Base-by-base conservation (phyloP, 2,329 filamentous ascomycete species). In the Aureobasidium vineae region DNA sequence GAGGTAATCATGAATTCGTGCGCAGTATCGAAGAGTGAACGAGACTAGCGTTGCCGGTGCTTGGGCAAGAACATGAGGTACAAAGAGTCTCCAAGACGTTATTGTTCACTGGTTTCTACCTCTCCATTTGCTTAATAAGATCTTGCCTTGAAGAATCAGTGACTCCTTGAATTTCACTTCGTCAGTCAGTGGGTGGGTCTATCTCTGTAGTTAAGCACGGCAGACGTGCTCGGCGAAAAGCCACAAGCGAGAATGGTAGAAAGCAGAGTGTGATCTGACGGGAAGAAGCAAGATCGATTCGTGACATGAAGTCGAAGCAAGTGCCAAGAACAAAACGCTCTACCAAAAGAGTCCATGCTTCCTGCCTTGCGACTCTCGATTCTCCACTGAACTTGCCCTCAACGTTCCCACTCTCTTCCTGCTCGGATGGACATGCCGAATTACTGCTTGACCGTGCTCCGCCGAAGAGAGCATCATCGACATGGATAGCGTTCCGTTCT, bases 331-430 rank as follows among this genome's bases (percentile, higher is more conserved):
- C 11, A 15, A 33, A 28, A 31, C 28, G 26, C 26, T 52, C 26
- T n/a, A 56, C 36, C 10, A 45, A 31, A 43, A 31, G 54, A 26
- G 54, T 59, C 54, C 38, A 43, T 59, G 54, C 54, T 59, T 59
- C 40, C 38, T 41, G 38, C 54, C 23, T 19, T 13, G 26, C 13
- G 23, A 49, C 23, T 8, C 19, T 19, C 52, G 11, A 40, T 21
- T 56, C 36, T 41, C 56, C 56, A 47, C 56, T 36, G 21, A 60
- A 47, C 41, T 21, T 60, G 38, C 54, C 26, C 28, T 60, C 53
- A 28, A 8, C 8, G 26, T 13, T 33, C 5, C 16, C 38, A 43
- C 54, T 59, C 11, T 7, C 53, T 21, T 43, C 38, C 8, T n/a
- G 16, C 33, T 56, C 53, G 53, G 53, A 31, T 43, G 38, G 21